A percentile compares a stretch with the other conserved stretches of the same genome.
These are phyloP conservation scores for Vaccinium macrocarpon DNA, from an alignment of 148 eudicot species.

Conservation along the genomic window DNA sequence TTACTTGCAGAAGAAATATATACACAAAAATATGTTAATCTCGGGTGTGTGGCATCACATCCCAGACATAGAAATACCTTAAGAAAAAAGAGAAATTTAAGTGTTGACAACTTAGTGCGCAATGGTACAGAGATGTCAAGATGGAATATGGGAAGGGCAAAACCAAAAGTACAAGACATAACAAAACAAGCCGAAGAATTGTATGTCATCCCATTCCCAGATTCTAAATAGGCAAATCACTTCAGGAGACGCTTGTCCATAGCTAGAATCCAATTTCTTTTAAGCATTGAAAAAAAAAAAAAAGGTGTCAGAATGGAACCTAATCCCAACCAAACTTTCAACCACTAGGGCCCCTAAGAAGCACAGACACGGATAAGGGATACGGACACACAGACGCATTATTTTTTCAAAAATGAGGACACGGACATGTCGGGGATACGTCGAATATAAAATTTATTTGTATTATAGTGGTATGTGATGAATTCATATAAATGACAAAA, in stretches of 20 bases:
- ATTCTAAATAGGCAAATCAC: constrained; percentile 1
- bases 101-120: neutral
- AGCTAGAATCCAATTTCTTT: no score
- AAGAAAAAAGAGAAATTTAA: neutral
- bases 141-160: constrained; percentile 1
- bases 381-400: no score
- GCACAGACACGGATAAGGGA: no score
- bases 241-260: neutral
- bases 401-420: no score
- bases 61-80: neutral
- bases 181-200: neutral
- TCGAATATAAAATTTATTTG: no score
- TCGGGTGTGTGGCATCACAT: neutral
- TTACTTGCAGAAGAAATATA: neutral
- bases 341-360: no score
- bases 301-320: no score
- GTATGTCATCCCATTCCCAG: neutral
- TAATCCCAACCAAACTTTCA: no score
- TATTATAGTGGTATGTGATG: no score
- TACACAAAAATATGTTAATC: neutral
- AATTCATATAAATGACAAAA: no score
- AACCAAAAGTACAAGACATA: neutral
- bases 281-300: no score
- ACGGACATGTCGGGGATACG: no score
- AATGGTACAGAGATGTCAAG: neutral